A percentile compares a stretch with the other conserved stretches of the same genome.
Conservation (phyloP, 2,329 filamentous ascomycete species). For the Bertia moriformis region DNA sequence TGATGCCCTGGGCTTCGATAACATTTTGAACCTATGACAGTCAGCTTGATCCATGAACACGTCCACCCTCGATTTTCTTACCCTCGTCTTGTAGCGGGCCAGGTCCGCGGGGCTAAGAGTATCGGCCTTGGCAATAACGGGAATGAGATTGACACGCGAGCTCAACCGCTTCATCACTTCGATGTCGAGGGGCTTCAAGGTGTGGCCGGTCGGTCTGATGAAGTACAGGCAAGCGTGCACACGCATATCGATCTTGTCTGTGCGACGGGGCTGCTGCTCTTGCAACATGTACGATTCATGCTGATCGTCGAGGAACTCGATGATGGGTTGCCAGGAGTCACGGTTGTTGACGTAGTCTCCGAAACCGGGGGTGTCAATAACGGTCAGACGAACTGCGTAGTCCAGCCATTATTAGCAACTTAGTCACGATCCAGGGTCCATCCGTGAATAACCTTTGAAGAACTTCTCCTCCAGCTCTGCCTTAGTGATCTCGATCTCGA, state of each 20-base stretch:
- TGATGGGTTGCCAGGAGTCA: slow-evolving; percentile 99
- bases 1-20: slow-evolving; percentile 96
- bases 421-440: too few relatives aligned
- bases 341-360: slow-evolving; percentile 99
- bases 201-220: slow-evolving; percentile 95
- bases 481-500: slow-evolving; percentile 99
- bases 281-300: slow-evolving; percentile 99
- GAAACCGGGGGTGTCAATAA: slow-evolving; percentile 97
- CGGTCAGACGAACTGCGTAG: slow-evolving; percentile 74
- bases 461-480: slow-evolving; percentile 99
- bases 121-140: slow-evolving; percentile 96
- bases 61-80: slow-evolving; percentile 27
- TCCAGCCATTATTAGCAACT: background rate
- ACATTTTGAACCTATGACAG: slow-evolving; percentile 68
- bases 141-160: slow-evolving; percentile 95
- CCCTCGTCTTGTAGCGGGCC: slow-evolving; percentile 85
- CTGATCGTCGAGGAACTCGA: slow-evolving; percentile 99
- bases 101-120: slow-evolving; percentile 88
- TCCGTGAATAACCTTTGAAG: slow-evolving; percentile 73
- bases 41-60: background rate
- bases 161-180: slow-evolving; percentile 99
- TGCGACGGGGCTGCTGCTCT: slow-evolving; percentile 95
- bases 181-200: slow-evolving; percentile 94
- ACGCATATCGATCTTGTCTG: slow-evolving; percentile 98
- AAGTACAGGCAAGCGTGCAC: slow-evolving; percentile 98